Conservation (phyloP, 2,329 filamentous ascomycete genomes). For the Ramularia endophylla region DNA sequence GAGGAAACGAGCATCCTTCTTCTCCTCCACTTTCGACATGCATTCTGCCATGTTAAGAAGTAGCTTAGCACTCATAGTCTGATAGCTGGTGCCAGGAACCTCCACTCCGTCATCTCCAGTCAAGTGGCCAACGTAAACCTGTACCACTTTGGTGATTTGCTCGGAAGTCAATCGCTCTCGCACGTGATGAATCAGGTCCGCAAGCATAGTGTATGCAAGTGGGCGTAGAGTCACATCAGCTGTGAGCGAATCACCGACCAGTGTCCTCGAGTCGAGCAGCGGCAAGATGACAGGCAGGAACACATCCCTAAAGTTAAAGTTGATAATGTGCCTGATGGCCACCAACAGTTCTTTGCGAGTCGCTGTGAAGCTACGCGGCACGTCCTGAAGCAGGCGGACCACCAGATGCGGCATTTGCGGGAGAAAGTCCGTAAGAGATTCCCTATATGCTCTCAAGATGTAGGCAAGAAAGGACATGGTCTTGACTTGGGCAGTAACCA, state of each 20-base stretch:
- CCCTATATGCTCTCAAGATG: constrained; percentile 78
- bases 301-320: constrained; percentile 95
- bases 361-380: constrained; percentile 86
- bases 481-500: constrained; percentile 97
- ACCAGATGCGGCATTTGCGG: constrained; percentile 81
- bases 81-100: constrained; percentile 87
- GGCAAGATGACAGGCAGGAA: constrained; percentile 94
- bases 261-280: constrained; percentile 82
- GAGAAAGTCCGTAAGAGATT: constrained; percentile 82
- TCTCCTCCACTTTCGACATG: constrained; percentile 89
- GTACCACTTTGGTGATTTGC: constrained; percentile 91
- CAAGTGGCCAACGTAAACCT: constrained; percentile 94
- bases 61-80: constrained; percentile 98
- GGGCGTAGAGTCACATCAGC: constrained; percentile 96
- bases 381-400: constrained; percentile 85
- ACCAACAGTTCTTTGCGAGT: constrained; percentile 93
- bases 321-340: constrained; percentile 96
- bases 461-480: constrained; percentile 99
- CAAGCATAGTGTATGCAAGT: constrained; percentile 95
- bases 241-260: constrained; percentile 93
- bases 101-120: constrained; percentile 69
- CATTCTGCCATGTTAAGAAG: constrained; percentile 97
- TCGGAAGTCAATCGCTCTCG: constrained; percentile 80
- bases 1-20: constrained; percentile 90
- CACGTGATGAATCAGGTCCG: constrained; percentile 95